Conservation (phyloP, 345 rosid genomes). For the Gossypium bickii region DNA sequence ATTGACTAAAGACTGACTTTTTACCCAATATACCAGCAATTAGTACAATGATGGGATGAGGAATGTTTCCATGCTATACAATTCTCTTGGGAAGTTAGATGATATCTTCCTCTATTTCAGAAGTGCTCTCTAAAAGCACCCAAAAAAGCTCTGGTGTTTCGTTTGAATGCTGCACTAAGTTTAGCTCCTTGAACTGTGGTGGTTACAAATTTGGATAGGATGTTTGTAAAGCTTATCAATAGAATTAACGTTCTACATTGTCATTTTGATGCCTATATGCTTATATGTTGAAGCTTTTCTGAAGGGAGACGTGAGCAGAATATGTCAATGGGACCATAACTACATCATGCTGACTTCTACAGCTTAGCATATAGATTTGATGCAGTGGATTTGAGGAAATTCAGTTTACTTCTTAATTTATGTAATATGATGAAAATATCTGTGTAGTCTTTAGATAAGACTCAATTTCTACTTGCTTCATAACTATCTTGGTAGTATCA, state of each 20-base stretch:
- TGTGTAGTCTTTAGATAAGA: not conserved
- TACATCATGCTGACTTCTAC: not conserved
- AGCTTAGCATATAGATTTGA: not conserved
- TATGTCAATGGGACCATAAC: conserved; percentile 1
- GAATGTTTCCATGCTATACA: not conserved
- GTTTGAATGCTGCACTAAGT: not conserved
- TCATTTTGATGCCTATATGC: not conserved
- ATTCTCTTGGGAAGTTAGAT: not conserved
- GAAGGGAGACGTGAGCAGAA: not conserved
- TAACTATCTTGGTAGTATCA: not conserved
- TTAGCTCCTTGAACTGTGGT: not conserved
- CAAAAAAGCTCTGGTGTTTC: not conserved
- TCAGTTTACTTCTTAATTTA: not conserved
- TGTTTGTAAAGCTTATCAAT: not conserved
- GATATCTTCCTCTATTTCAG: not conserved
- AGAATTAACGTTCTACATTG: not conserved
- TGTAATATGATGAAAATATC: not conserved
- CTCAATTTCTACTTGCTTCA: not conserved
- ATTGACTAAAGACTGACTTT: not conserved
- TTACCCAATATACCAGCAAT: not conserved
- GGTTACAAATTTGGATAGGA: not conserved
- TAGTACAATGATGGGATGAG: not conserved
- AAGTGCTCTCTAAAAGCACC: not conserved
- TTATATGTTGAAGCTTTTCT: not conserved
- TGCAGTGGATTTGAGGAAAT: not conserved